Evolutionary conservation across 345 rosid genomes (phyloP), one percentile per base, ranked within the genome.

Genomic region (Abelmoschus esculentus): DNA sequence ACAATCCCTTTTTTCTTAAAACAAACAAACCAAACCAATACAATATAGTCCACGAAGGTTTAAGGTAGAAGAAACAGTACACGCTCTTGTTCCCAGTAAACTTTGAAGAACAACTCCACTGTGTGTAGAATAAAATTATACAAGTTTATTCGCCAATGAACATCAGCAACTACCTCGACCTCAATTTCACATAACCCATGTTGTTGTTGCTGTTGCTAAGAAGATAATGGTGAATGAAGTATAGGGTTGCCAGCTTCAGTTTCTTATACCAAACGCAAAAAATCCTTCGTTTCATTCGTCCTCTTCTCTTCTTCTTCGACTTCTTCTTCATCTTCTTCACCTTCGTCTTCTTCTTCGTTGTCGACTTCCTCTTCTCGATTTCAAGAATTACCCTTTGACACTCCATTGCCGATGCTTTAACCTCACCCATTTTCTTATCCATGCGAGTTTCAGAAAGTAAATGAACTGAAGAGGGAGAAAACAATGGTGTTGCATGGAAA

Each of bases 281-380:
- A 34, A 81, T 77, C 73, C 52, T 83, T 59, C 80, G 75, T 75
- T 83, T 83, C 62, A 83, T 72, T 68, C 70, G 42, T 64, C 86
- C 86, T 53, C 18, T 8, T 15, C 2, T 40, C 57, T 26, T 74
- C 67, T 15, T 50, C 10, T 0, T 15, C 8, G 1, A 26, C 53
- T 12, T 78, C 5, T 4, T 15, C 4, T 3, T 46, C 36, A 4
- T 32, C 36, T 5, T 32, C 36, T 4, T 32, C 32, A 1, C 3
- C 53, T 6, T 38, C 42, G 40, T 4, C 32, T 4, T 34, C 7
- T 6, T 34, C 7, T 4, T 34, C 38, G 1, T 0, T 34, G 38
- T 34, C 38, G 38, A 5, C 70, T 32, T 7, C 28, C 5, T 66
- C 3, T 40, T 13, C 55, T n/a, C 54, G 9, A 34, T 2, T 65